Evolutionary conservation across 2,329 filamentous ascomycete genomes (phyloP), one percentile per base, ranked within the genome.

Genomic region (Fusarium begoniae): DNA sequence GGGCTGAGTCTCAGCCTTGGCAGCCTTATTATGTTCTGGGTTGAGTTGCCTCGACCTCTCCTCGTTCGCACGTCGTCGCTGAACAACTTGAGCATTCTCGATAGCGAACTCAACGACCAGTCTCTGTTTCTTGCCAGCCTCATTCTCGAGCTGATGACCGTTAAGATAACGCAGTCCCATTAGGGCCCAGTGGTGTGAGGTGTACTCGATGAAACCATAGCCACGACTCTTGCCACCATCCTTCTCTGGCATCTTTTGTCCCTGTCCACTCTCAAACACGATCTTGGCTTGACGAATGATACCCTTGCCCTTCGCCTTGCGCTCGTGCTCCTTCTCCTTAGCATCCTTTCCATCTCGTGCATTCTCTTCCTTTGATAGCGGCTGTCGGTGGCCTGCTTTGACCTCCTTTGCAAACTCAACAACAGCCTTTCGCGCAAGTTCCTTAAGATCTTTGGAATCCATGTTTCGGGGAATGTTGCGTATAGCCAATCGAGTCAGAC

Each of bases 151-250:
- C 38, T 89, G 84, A 67, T 89, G 92, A 4, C 96, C 95, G 81
- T 99, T 99, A 65, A 99, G 87, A 91, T 94, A 98, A 53, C 96
- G 89, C 72, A 99, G 86, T 30, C 94, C 96, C 94, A 98, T 98
- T 44, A 99, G 87, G 20, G 96, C 96, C 87, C 93, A 96, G 56
- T 96, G 92, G 80, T 99, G 96, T 37, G 94, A 96, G 74, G 91
- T 93, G 83, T 98, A 99, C 84, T 99, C 96, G 75, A 99, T 93
- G 85, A 99, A 99, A 18, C 97, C 96, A 81, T 99, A 99, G 10
- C 96, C 96, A 81, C 96, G 90, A 81, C 93, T 96, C 80, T 95
- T 95, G 12, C 91, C 94, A 13, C 93, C 94, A 57, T 87, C 90
- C 48, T 89, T 87, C 83, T 97, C 95, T 14, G 88, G 84, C 20